Percentiles rank a stretch among this genome's conserved stretches.
Conservation (phyloP, 1,284 basidiomycete genomes). For the Apiotrichum veenhuisii region DNA sequence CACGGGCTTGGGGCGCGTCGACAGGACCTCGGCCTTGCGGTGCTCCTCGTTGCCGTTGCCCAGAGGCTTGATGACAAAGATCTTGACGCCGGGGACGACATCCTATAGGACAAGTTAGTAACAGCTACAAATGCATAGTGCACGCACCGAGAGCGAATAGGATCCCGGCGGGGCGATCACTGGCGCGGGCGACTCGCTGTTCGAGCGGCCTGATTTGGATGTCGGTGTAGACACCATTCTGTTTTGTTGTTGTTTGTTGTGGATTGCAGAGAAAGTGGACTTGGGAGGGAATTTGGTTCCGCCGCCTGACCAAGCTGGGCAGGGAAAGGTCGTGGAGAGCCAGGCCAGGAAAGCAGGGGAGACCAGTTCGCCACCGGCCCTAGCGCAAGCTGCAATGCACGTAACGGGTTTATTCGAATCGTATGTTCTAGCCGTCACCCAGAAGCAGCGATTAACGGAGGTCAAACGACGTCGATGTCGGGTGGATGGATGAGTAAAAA, state of each 20-base stretch:
- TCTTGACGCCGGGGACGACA: conserved; percentile 85
- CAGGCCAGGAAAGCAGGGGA: not conserved
- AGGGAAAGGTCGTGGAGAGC: not conserved
- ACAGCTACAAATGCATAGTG: not conserved
- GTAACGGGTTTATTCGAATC: conserved; percentile 7
- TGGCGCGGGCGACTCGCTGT: conserved; percentile 50
- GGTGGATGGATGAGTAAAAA: not conserved
- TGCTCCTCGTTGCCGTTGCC: conserved; percentile 73
- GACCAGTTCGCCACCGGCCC: conserved; percentile 11
- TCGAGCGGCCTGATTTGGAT: conserved; percentile 26
- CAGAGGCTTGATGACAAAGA: conserved; percentile 77
- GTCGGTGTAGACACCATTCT: conserved; percentile 42
- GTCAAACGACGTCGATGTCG: not conserved
- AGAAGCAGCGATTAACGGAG: not conserved
- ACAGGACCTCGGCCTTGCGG: conserved; percentile 87
- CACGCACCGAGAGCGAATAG: conserved; percentile 66
- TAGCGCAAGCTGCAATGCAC: conserved; percentile 3
- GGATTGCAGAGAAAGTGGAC: not conserved
- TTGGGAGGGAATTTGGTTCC: not conserved
- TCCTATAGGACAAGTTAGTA: conserved; percentile 54
- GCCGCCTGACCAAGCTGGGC: not conserved
- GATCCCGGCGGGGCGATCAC: conserved; percentile 64
- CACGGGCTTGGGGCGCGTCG: conserved; percentile 72
- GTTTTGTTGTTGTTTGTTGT: not conserved
- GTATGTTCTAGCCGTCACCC: not conserved